A percentile compares a stretch with the other conserved stretches of the same genome.
Evolutionary conservation across 257 asterid species (phyloP).

Genomic region (Hygrophila difformis): DNA sequence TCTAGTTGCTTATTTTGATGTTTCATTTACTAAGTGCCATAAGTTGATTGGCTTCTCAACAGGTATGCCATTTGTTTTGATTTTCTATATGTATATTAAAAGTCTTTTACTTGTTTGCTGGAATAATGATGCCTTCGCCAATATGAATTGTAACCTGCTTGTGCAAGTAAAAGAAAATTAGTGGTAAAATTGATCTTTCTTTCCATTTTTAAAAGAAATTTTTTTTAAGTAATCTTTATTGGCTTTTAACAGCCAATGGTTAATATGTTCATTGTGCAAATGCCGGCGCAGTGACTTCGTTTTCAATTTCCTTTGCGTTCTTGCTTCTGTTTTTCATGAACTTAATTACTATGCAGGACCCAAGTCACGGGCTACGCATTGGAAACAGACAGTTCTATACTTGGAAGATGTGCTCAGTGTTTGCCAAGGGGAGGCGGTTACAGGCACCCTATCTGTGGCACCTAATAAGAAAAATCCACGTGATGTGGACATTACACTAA

Average conservation of each 20-base stretch:
- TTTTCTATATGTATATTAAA: too few relatives aligned
- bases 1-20: constrained; percentile 90
- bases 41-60: constrained; percentile 88
- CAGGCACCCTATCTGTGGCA: constrained; percentile 63
- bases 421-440: constrained; percentile 75
- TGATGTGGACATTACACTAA: constrained; percentile 74
- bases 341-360: constrained; percentile 68
- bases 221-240: too few relatives aligned
- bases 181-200: too few relatives aligned
- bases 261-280: too few relatives aligned
- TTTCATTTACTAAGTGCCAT: constrained; percentile 83
- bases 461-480: constrained; percentile 94
- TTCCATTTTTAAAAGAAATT: too few relatives aligned
- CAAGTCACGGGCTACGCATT: constrained; percentile 81
- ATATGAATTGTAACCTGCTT: too few relatives aligned
- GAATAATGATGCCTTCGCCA: too few relatives aligned
- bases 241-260: too few relatives aligned
- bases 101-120: too few relatives aligned
- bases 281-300: too few relatives aligned
- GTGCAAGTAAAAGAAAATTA: too few relatives aligned
- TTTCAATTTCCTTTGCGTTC: neutral
- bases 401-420: constrained; percentile 80
- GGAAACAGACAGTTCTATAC: constrained; percentile 96
- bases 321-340: constrained; percentile 5
- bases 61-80: constrained; percentile 31